Evolutionary conservation across 2,329 filamentous ascomycete species (phyloP).

Genomic region (Nigrospora oryzae): DNA sequence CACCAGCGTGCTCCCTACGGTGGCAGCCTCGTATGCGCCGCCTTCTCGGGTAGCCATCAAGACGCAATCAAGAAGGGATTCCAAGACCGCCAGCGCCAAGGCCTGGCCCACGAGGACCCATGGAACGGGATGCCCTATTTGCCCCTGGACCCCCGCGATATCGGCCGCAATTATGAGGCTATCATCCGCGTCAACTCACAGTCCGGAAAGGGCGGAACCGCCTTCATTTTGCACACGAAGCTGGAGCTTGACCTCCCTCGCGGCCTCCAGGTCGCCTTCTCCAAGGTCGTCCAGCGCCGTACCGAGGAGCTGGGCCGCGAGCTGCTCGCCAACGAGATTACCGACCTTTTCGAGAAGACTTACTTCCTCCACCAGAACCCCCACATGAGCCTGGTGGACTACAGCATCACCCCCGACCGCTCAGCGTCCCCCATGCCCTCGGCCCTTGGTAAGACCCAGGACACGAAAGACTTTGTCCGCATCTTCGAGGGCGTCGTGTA

Average conservation of each 20-base stretch:
- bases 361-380: slow-evolving; percentile 82
- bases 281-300: slow-evolving; percentile 72
- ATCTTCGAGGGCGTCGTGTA: slow-evolving; percentile 79
- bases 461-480: slow-evolving; percentile 70
- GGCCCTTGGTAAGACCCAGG: slow-evolving; percentile 60
- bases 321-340: slow-evolving; percentile 76
- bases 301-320: slow-evolving; percentile 79
- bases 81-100: slow-evolving; percentile 56
- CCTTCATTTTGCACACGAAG: slow-evolving; percentile 86
- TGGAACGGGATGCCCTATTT: slow-evolving; percentile 83
- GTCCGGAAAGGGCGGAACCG: slow-evolving; percentile 86
- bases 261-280: slow-evolving; percentile 86
- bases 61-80: slow-evolving; percentile 95
- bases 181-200: slow-evolving; percentile 98
- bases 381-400: slow-evolving; percentile 81
- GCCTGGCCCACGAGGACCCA: slow-evolving; percentile 50
- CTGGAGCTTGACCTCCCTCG: slow-evolving; percentile 88
- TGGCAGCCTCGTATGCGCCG: slow-evolving; percentile 83
- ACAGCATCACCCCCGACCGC: slow-evolving; percentile 81
- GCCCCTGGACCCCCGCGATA: slow-evolving; percentile 85
- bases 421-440: slow-evolving; percentile 65
- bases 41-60: slow-evolving; percentile 87
- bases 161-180: slow-evolving; percentile 94
- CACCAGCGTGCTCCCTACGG: slow-evolving; percentile 87
- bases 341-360: slow-evolving; percentile 75